Evolutionary conservation across 2,329 filamentous ascomycete genomes (phyloP), one percentile per base, ranked within the genome.

Genomic region (Metarhizium anisopliae): DNA sequence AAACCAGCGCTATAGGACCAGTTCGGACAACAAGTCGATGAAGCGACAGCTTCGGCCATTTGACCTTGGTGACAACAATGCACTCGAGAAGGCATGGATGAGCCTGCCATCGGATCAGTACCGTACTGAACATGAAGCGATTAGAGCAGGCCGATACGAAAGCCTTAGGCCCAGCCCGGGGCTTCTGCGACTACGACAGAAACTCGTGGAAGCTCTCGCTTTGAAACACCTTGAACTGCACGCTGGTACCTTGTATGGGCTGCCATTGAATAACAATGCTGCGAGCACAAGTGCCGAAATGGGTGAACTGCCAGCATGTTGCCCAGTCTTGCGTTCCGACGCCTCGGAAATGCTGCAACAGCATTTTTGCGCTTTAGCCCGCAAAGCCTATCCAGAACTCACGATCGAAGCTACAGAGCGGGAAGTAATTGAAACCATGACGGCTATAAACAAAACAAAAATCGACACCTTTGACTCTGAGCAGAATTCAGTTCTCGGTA

Each of bases 71-170:
- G 91, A 96, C 71, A 95, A 93, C 61, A 83, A 85, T 61, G 84
- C 86, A 2, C 76, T 96, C 13, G 90, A 95, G 67, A 82, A 84
- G 60, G 83, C 89, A 40, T 96, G 92, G 89, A 72, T 85, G 47
- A 72, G 76, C 16, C 75, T 94, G 16, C 71, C 74, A 25, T 75
- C 77, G 36, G 68, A 76, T 56, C 67, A 75, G 59, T 74, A 80
- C 68, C 66, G 73, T 58, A 66, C 72, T 59, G 74, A 77, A 36
- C 81, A 85, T 59, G 63, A 67, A 14, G 69, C 71, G 51, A 69
- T 61, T 18, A 62, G 58, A 45, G 35, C 4, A n/a, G 8, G 38
- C 7, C 50, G 20, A 32, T 42, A 11, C 3, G 29, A 14, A 16
- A 13, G 20, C 16, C 50, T 55, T 10, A 55, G 53, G 4, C 58